Conservation (phyloP, 140 eudicot genomes). For the Ambrosia hybrid region DNA sequence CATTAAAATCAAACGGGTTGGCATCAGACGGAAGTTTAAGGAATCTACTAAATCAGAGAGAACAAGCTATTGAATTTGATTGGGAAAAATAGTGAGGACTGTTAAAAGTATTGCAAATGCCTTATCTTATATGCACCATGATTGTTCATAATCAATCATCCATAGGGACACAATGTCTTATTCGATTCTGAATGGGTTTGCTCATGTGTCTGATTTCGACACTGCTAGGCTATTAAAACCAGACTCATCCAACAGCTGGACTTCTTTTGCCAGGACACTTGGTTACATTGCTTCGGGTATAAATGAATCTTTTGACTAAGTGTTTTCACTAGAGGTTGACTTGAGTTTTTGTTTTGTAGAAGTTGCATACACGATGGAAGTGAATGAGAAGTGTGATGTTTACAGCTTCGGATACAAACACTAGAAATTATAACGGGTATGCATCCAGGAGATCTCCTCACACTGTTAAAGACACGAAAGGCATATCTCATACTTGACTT, state of each 20-base stretch:
- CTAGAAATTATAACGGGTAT: neutral
- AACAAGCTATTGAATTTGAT: constrained; percentile 7
- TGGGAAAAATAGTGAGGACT: neutral
- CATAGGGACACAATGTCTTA: constrained; percentile 9
- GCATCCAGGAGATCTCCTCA: constrained; percentile 4
- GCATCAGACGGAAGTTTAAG: neutral
- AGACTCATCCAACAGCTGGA: neutral
- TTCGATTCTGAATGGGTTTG: neutral
- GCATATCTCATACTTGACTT: neutral
- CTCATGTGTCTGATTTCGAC: constrained; percentile 3
- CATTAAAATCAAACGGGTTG: no score
- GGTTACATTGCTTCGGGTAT: constrained; percentile 11
- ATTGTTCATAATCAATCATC: constrained; percentile 4
- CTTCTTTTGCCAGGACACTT: neutral
- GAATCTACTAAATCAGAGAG: neutral
- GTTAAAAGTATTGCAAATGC: neutral
- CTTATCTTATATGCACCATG: constrained; percentile 6
- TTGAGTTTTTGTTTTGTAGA: neutral
- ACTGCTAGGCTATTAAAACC: neutral
- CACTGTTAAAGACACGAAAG: neutral
- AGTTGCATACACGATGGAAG: constrained; percentile 7
- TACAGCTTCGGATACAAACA: neutral
- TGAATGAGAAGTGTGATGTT: constrained; percentile 11
- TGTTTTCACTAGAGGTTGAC: neutral
- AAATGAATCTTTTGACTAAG: neutral